Evolutionary conservation across 2,329 filamentous ascomycete species (phyloP), one percentile per base, ranked within the genome.

Genomic region (Pseudogymnoascus sp.): DNA sequence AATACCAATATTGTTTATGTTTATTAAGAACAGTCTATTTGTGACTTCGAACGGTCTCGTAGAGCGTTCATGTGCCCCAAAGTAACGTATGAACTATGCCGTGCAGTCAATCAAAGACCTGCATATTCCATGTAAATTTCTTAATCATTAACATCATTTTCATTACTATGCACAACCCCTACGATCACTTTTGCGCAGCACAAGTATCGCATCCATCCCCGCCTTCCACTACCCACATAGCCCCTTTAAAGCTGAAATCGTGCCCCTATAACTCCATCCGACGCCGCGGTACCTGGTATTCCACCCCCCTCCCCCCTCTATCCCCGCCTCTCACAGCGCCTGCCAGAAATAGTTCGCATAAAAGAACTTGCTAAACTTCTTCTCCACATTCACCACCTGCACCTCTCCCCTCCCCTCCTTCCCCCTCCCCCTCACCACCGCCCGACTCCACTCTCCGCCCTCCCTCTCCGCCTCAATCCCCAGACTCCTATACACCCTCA

Each of bases 261-360:
- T n/a, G 3, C 28, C 26, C 50, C 28, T n/a, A 57, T 19, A 57
- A 57, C 50, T 21, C 50, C 50, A 57, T 33, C 17, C n/a, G 28
- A 33, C 50, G 50, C 50, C 50, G 28, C 17, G 15, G 36, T 35
- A 31, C 40, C 47, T 42, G 53, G 15, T 61, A 26, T 61, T 36
- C 42, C 61, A 57, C 9, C 28, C 8, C 50, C 60, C 23, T 17
- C 42, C 59, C 33, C 11, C n/a, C 8, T 50, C 61, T 19, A n/a
- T 2, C 28, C 31, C 8, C 50, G 15, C 47, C 35, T 73, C 75
- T 75, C 79, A 96, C 74, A 97, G 80, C 31, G 87, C 93, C 71
- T 91, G 83, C 95, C 95, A 99, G 73, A 97, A 96, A 75, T 96
- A 96, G 71, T 96, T 96, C 21, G 93, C 91, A 72, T 97, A 96